A percentile compares a stretch with the other conserved stretches of the same genome.
Evolutionary conservation across 192 early-diverging fungal genomes (phyloP).

Genomic region (Coemansia sp.): DNA sequence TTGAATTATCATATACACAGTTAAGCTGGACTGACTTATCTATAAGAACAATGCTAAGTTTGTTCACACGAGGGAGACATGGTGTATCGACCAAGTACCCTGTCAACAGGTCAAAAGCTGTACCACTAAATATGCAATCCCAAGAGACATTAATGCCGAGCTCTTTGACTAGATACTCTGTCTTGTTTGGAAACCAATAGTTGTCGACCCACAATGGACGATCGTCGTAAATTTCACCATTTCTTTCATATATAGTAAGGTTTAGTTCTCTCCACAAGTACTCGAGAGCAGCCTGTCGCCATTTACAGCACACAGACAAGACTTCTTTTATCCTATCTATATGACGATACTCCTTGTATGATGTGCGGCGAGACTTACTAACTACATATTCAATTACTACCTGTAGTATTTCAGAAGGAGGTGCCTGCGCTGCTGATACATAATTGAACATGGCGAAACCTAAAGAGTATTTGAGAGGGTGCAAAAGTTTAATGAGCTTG

Average conservation of each 20-base stretch:
- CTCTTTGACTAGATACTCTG: background rate
- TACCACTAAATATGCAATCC: background rate
- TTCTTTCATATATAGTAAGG: background rate
- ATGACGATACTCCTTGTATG: background rate
- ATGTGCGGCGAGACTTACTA: background rate
- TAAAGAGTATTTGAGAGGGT: background rate
- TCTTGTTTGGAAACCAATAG: background rate
- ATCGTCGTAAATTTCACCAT: background rate
- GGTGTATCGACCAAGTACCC: background rate
- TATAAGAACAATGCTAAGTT: background rate
- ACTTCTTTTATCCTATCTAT: background rate
- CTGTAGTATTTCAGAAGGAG: background rate
- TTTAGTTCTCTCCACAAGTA: background rate
- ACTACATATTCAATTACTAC: background rate
- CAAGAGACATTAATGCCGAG: background rate
- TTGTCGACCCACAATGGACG: background rate
- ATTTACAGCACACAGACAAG: background rate
- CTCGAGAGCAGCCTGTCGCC: slow-evolving; percentile 2
- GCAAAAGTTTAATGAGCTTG: background rate
- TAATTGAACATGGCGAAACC: background rate
- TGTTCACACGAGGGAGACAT: background rate
- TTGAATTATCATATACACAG: background rate
- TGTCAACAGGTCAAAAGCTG: background rate
- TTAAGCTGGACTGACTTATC: background rate
- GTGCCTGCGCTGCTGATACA: background rate